Evolutionary conservation across 495 filamentous ascomycete genomes (phyloP), one percentile per base, ranked within the genome.

Genomic region (Massariosphaeria phaeospora): DNA sequence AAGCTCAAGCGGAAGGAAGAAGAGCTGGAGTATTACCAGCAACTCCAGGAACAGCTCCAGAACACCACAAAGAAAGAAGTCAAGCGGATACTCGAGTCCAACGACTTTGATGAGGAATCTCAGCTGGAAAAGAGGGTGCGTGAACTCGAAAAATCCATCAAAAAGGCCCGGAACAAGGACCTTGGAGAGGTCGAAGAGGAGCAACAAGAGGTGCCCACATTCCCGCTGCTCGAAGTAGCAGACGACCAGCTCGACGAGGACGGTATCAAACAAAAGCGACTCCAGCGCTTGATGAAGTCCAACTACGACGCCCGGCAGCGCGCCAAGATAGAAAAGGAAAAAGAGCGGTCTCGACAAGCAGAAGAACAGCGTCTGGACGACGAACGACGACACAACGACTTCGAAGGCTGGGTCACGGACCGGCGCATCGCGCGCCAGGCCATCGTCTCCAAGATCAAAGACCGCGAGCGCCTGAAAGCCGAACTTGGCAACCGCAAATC

Each of bases 401-500:
- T 94, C 25, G 86, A 90, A 41, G 79, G 74, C n/a, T 98, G 93
- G 93, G 75, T 97, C 30, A 76, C 79, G 31, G 85, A 93, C 62
- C 82, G 88, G 52, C 76, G 88, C 33, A 74, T 78, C n/a, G 84
- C 84, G 7, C 84, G 89, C 18, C 26, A 81, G 73, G 64, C 73
- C 26, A 74, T 90, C 11, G 72, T 98, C 1, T 80, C 86, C 67
- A 86, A 79, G 65, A 91, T 97, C 69, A 95, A 95, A 68, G 94
- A 97, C 52, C 83, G 91, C 25, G 88, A 95, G 55, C 79, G 93
- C 20, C 77, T 96, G 47, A 95, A 93, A 69, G 85, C 86, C 0
- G 93, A 98, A 62, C 77, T 96, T 0, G 89, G 90, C 23, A 96
- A 97, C 67, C 86, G 93, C 55, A 98, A 98, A 67, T 96, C 90